Evolutionary conservation across 768 basidiomycete genomes (phyloP).

Genomic region (Auriscalpium microsporum): DNA sequence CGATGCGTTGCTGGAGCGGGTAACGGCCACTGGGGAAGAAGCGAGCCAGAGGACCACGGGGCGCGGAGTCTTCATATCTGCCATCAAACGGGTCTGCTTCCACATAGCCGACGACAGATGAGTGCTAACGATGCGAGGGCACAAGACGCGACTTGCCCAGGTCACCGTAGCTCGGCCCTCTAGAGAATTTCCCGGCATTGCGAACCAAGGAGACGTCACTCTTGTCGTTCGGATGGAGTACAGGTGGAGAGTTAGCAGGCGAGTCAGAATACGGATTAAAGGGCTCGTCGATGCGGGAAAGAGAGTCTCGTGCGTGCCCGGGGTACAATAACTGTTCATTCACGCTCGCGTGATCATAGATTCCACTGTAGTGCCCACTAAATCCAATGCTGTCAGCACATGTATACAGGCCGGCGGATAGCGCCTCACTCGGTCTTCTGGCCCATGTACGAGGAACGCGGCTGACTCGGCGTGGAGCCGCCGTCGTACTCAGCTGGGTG

Average conservation of each 20-base stretch:
- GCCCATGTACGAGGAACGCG: no score
- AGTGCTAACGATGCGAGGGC: background rate
- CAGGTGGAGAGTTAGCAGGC: background rate
- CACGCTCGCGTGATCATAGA: no score
- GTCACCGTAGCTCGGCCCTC: background rate
- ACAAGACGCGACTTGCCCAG: background rate
- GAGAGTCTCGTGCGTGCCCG: no score
- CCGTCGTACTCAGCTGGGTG: no score
- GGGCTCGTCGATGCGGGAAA: slow-evolving; percentile 2
- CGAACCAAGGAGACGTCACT: background rate
- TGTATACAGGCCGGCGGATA: no score
- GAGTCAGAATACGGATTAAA: slow-evolving; percentile 7
- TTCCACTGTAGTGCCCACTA: no score
- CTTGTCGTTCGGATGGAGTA: background rate
- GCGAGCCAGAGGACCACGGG: background rate
- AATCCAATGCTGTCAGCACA: no score
- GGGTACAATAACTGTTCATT: no score
- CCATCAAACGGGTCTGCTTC: background rate
- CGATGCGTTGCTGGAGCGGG: slow-evolving; percentile 73
- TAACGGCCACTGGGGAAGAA: slow-evolving; percentile 24
- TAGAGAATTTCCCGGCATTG: background rate
- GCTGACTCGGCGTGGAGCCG: no score
- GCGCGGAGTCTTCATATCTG: background rate
- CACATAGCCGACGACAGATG: background rate
- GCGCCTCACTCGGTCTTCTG: no score